Percentiles rank a stretch among this genome's conserved stretches.
Evolutionary conservation across 306 rosid species (phyloP).

Genomic region (Ormosia semicastrata): DNA sequence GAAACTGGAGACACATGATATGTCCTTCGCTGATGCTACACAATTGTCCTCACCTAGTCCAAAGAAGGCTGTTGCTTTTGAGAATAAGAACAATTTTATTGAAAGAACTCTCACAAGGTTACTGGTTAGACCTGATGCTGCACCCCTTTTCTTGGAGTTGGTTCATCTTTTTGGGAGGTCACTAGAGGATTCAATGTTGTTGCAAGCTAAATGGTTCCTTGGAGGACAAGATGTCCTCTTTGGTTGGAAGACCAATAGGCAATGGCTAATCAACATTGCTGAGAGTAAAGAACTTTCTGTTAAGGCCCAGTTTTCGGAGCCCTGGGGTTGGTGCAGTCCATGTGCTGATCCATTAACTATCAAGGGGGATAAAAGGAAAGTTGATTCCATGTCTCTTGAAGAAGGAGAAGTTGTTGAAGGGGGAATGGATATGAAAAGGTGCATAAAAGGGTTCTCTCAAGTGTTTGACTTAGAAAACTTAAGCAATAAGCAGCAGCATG

Average conservation of each 20-base stretch:
- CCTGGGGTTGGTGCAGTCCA: conserved; percentile 91
- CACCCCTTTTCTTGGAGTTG: conserved; percentile 84
- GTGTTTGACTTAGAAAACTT: conserved; percentile 48
- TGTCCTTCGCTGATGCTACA: conserved; percentile 75
- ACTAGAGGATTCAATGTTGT: conserved; percentile 89
- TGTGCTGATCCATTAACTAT: conserved; percentile 37
- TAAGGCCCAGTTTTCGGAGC: conserved; percentile 73
- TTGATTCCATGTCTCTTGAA: conserved; percentile 68
- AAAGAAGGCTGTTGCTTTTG: conserved; percentile 81
- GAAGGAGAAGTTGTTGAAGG: conserved; percentile 97
- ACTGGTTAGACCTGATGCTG: conserved; percentile 98
- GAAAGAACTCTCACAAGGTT: conserved; percentile 84
- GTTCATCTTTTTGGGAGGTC: conserved; percentile 94
- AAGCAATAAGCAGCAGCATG: conserved; percentile 56
- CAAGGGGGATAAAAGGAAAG: conserved; percentile 63
- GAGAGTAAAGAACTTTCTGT: conserved; percentile 66
- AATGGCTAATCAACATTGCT: conserved; percentile 69
- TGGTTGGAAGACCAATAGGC: conserved; percentile 88
- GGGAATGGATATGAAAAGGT: conserved; percentile 54
- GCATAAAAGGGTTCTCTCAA: conserved; percentile 45
- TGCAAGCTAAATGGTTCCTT: conserved; percentile 95
- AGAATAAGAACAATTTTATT: conserved; percentile 86
- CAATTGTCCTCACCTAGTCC: conserved; percentile 68
- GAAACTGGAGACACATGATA: conserved; percentile 56
- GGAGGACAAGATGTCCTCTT: conserved; percentile 78